Base-by-base conservation (phyloP, 2,329 filamentous ascomycete species). In the Colletotrichum somersetense region DNA sequence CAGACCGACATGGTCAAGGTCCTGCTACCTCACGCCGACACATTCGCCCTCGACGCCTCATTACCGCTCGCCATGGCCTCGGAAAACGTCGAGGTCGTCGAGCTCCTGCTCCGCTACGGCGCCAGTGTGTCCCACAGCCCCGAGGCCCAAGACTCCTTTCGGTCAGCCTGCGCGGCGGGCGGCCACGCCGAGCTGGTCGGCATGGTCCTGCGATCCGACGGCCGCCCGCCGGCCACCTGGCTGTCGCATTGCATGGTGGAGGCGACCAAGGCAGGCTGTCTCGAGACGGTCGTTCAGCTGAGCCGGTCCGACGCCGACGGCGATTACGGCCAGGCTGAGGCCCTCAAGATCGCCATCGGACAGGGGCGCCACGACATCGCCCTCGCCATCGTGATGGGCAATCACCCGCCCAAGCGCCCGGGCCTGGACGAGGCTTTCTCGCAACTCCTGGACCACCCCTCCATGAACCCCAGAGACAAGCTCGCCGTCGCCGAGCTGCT, bases 1-100 rank as follows among this genome's bases (percentile, higher is more conserved):
- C 85, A 88, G 23, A 71, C 82, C 30, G 86, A 89, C 62, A 87
- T 89, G 83, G 83, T 89, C 2, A 83, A 87, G 62, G 84, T 90
- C 6, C 77, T 90, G 40, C 78, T 88, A 2, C 86, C 87, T 0
- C 84, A 88, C 70, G 87, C 87, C 23, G 88, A 89, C 73, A 79
- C 84, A 1, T 67, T 84, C 23, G 83, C 85, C 10, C 80, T 90
- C 26, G 86, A 90, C 73, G 81, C 80, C 0, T 84, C 86, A 23
- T 79, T 90, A 18, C 84, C 87, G 0, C 75, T 83, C 4, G 88
- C 88, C 6, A 83, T 89, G 16, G 82, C 82, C 16, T 81, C 79
- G 10, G 80, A 82, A 5, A 85, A 87, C 56, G 62, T 79, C 1
- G 79, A 76, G 23, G 83, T 89, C 40, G 80, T 85, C 6, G 82